phyloP scores from a whole-genome alignment of 2,329 filamentous ascomycete species.

The Hortaea sp. region DNA sequence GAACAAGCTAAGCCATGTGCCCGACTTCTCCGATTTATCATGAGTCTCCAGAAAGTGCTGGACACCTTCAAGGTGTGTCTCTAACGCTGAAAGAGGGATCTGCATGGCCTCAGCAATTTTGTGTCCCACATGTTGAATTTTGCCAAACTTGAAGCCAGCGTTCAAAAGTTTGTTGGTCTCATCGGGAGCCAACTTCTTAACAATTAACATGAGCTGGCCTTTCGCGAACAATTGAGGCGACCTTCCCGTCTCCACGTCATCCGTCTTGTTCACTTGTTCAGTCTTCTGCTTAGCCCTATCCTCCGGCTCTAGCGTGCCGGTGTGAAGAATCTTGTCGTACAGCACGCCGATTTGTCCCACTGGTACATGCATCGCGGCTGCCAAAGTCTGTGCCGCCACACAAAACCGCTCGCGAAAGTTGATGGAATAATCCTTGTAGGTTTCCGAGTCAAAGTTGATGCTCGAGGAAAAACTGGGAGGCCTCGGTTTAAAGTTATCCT shows the following conservation, averaged over 20 bases:
- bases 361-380: conserved; percentile 45
- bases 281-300: conserved; percentile 8
- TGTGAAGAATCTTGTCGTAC: conserved; percentile 28
- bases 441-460: conserved; percentile 40
- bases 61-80: conserved; percentile 54
- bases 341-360: conserved; percentile 26
- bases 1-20: conserved; percentile 30
- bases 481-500: conserved; percentile 18
- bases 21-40: conserved; percentile 27
- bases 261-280: conserved; percentile 5
- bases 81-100: conserved; percentile 53
- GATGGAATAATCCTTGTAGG: conserved; percentile 60
- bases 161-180: conserved; percentile 58
- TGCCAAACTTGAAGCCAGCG: conserved; percentile 66
- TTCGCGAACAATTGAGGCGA: conserved; percentile 44
- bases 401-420: conserved; percentile 79
- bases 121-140: conserved; percentile 55
- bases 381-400: conserved; percentile 64
- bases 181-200: conserved; percentile 50
- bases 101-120: conserved; percentile 66
- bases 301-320: conserved; percentile 19
- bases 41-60: conserved; percentile 45
- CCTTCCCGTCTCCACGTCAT: conserved; percentile 31
- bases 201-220: conserved; percentile 72
- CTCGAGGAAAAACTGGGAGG: conserved; percentile 21